Evolutionary conservation across 768 basidiomycete species (phyloP), one percentile per base, ranked within the genome.

Genomic region (Tylopilus sp.): DNA sequence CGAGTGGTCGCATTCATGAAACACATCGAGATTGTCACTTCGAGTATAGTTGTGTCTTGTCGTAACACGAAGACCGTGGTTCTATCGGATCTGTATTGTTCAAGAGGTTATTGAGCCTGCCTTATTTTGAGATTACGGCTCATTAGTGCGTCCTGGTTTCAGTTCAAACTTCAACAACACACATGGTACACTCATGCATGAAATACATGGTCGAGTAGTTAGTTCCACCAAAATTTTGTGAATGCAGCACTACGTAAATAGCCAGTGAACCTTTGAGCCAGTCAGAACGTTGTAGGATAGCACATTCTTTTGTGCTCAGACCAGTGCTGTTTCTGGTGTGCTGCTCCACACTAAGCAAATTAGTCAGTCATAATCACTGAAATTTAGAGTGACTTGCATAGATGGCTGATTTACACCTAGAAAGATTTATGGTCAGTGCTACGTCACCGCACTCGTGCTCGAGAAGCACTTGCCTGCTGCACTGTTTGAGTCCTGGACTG

Each of bases 1-100:
- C 15, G 77, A 80, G 21, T 99, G 92, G 73, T 84, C 83, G 26
- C 79, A 95, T 52, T 64, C 66, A 12, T 68, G 40, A 67, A 12
- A 4, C 35, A 35, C 20, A 23, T 23, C 31, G 25, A 22, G 18
- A 18, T 4, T 50, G 30, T 28, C 36, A 9, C 17, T 41, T 38
- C 10, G 6, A 38, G 17, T 38, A 10, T 20, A 38, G 10, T 38
- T n/a, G 17, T 38, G n/a, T 38, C 33, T 35, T n/a, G n/a, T n/a
- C n/a, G 28, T 28, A 28, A 28, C 11, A 10, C 7, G 28, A 28
- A 28, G 28, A 10, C n/a, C 17, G 33, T n/a, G 36, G 18, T 38
- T 5, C 36, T 38, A 18, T 35, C 33, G 33, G 17, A 28, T 28
- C 28, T 28, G 7, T 28, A 2, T 7, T 28, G n/a, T 28, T 28